These are phyloP conservation scores for Cyphellophora europaea DNA, from an alignment of 2,329 filamentous ascomycete genomes.

Conservation along the genomic window DNA sequence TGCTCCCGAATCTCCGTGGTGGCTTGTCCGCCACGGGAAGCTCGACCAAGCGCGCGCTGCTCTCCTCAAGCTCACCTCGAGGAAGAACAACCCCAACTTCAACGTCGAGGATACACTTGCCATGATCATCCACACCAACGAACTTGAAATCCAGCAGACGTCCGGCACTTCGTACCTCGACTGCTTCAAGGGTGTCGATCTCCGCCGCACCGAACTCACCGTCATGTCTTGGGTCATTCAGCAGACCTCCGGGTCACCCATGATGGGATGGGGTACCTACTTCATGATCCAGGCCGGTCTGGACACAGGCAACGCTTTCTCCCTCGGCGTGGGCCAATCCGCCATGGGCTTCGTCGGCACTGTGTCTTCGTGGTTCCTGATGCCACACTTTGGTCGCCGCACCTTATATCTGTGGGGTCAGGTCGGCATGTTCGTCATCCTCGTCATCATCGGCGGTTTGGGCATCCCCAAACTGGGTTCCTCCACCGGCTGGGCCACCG, in stretches of 20 bases:
- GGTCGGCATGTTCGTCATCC: slow-evolving; percentile 39
- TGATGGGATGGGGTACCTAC: slow-evolving; percentile 56
- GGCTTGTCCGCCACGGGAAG: slow-evolving; percentile 39
- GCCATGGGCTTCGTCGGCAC: slow-evolving; percentile 50
- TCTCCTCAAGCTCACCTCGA: slow-evolving; percentile 34
- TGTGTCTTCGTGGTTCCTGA: slow-evolving; percentile 39
- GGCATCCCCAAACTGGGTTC: slow-evolving; percentile 14
- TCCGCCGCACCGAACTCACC: slow-evolving; percentile 33
- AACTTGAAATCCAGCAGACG: slow-evolving; percentile 19
- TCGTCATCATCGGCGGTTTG: slow-evolving; percentile 23
- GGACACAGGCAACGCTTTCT: slow-evolving; percentile 24
- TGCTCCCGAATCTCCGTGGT: slow-evolving; percentile 42
- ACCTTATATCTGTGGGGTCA: slow-evolving; percentile 37
- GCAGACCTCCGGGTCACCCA: slow-evolving; percentile 54
- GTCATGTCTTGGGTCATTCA: slow-evolving; percentile 37
- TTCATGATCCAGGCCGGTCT: slow-evolving; percentile 44
- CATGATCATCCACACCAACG: slow-evolving; percentile 21
- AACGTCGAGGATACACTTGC: slow-evolving; percentile 22
- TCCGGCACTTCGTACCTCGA: slow-evolving; percentile 23
- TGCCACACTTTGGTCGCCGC: slow-evolving; percentile 21
- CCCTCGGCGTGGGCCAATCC: slow-evolving; percentile 48
- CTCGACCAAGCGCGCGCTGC: slow-evolving; percentile 38
- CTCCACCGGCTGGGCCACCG: slow-evolving; percentile 27
- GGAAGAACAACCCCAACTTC: slow-evolving; percentile 19
- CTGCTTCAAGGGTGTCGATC: slow-evolving; percentile 25